These are phyloP conservation scores for Apophysomyces trapeziformis DNA, from an alignment of 371 early-diverging fungal species.

Conservation along the genomic window DNA sequence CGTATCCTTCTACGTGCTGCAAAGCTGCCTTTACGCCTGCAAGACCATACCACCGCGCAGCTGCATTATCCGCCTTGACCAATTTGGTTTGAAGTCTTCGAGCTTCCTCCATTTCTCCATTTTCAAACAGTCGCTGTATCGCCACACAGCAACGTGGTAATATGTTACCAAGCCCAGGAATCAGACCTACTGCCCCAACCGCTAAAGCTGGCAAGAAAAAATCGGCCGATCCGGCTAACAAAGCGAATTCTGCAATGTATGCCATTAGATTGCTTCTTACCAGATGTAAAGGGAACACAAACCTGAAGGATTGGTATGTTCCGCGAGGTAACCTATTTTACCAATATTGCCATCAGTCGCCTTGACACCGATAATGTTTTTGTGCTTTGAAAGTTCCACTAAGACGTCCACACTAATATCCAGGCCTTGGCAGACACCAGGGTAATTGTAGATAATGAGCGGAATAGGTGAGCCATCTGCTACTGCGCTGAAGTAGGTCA, in stretches of 20 bases:
- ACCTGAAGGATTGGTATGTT: slow-evolving; percentile 3
- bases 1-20: slow-evolving; percentile 36
- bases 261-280: too few species aligned
- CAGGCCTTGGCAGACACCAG: slow-evolving; percentile 53
- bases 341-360: slow-evolving; percentile 58
- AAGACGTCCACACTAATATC: slow-evolving; percentile 37
- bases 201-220: slow-evolving; percentile 49
- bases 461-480: slow-evolving; percentile 51
- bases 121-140: slow-evolving; percentile 37
- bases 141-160: slow-evolving; percentile 42
- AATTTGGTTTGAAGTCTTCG: slow-evolving; percentile 36
- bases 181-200: slow-evolving; percentile 45
- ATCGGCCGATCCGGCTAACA: slow-evolving; percentile 52
- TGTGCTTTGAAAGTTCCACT: slow-evolving; percentile 39
- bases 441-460: slow-evolving; percentile 53
- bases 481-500: slow-evolving; percentile 36
- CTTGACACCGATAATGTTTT: slow-evolving; percentile 51
- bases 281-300: slow-evolving; percentile 9
- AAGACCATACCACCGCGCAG: slow-evolving; percentile 49
- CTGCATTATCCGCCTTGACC: slow-evolving; percentile 50
- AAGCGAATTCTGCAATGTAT: slow-evolving; percentile 24
- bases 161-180: slow-evolving; percentile 50
- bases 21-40: slow-evolving; percentile 48
- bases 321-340: slow-evolving; percentile 39
- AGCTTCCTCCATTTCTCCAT: slow-evolving; percentile 38